A percentile compares a stretch with the other conserved stretches of the same genome.
Conservation (phyloP, 768 basidiomycete species). For the Tulasnella sp. region DNA sequence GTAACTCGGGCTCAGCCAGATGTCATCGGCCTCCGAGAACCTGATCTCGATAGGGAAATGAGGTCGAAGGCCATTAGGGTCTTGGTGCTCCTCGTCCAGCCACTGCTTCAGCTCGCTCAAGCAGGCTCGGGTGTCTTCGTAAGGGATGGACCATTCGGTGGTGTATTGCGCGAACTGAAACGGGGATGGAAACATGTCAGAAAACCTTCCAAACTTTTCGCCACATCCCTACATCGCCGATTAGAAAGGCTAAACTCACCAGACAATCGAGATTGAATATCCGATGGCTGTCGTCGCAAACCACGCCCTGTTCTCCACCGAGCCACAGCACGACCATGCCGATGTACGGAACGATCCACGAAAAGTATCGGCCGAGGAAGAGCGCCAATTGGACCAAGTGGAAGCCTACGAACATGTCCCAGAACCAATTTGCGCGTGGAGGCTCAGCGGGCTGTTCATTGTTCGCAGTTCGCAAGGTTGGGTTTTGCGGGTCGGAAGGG, state of each 20-base stretch:
- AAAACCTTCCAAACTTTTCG: neutral
- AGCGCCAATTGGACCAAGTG: slow-evolving; percentile 85
- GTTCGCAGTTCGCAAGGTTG: slow-evolving; percentile 32
- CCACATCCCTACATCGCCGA: too few species aligned
- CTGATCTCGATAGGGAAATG: slow-evolving; percentile 95
- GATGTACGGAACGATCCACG: slow-evolving; percentile 60
- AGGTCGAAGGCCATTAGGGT: slow-evolving; percentile 75
- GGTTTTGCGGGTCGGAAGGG: neutral
- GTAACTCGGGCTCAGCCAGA: slow-evolving; percentile 90
- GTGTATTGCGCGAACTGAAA: slow-evolving; percentile 87
- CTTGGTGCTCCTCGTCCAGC: slow-evolving; percentile 65
- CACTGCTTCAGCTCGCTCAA: slow-evolving; percentile 72
- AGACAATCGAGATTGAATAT: slow-evolving; percentile 95
- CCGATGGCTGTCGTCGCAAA: slow-evolving; percentile 74
- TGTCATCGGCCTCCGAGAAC: slow-evolving; percentile 84
- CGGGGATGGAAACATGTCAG: slow-evolving; percentile 31
- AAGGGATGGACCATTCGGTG: slow-evolving; percentile 92
- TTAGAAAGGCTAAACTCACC: slow-evolving; percentile 53
- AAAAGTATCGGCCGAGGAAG: slow-evolving; percentile 70
- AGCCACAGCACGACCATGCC: slow-evolving; percentile 59
- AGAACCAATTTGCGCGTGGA: slow-evolving; percentile 58
- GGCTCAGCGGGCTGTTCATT: slow-evolving; percentile 47
- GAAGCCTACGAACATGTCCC: slow-evolving; percentile 71
- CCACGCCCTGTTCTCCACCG: slow-evolving; percentile 55
- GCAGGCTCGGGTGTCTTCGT: slow-evolving; percentile 64